Percentiles rank a stretch among this genome's conserved stretches.
Conservation (phyloP, 2,329 filamentous ascomycete genomes). For the Piedraia hortae region DNA sequence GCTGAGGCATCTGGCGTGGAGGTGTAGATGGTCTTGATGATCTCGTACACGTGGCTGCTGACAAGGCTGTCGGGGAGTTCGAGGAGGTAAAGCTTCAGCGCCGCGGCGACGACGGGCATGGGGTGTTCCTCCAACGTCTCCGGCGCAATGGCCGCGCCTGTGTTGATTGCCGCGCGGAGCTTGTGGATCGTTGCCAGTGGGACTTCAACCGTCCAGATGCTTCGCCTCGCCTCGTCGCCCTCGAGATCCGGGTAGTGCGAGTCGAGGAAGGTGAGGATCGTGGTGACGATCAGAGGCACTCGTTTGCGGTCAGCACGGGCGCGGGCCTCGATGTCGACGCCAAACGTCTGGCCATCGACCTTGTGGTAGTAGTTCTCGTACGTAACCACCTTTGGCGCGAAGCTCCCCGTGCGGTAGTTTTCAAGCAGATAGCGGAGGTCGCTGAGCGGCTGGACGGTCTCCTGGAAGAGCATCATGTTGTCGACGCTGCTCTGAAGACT, state of each 20-base stretch:
- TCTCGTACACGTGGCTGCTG: constrained; percentile 94
- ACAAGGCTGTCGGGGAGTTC: constrained; percentile 96
- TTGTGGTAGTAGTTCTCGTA: constrained; percentile 99
- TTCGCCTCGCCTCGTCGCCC: constrained; percentile 73
- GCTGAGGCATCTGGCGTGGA: constrained; percentile 51
- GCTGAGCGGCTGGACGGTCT: constrained; percentile 80
- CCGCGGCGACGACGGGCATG: constrained; percentile 74
- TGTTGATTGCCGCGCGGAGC: constrained; percentile 58
- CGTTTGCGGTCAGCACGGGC: constrained; percentile 86
- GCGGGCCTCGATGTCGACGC: constrained; percentile 86
- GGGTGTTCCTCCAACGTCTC: constrained; percentile 70
- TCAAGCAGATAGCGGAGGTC: constrained; percentile 85
- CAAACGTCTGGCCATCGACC: constrained; percentile 91
- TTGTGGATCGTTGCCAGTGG: constrained; percentile 63
- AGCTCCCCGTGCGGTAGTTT: constrained; percentile 86
- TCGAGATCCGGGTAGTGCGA: constrained; percentile 94
- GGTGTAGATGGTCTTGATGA: constrained; percentile 87
- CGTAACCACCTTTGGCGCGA: constrained; percentile 64
- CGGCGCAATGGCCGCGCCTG: constrained; percentile 49
- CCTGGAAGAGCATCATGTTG: constrained; percentile 97
- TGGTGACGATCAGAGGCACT: constrained; percentile 75
- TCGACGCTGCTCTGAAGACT: constrained; percentile 87
- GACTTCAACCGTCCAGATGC: constrained; percentile 85
- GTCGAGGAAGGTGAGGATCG: constrained; percentile 80
- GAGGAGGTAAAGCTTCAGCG: constrained; percentile 79